Evolutionary conservation across 2,329 filamentous ascomycete genomes (phyloP).

Genomic region (Cadophora sp.): DNA sequence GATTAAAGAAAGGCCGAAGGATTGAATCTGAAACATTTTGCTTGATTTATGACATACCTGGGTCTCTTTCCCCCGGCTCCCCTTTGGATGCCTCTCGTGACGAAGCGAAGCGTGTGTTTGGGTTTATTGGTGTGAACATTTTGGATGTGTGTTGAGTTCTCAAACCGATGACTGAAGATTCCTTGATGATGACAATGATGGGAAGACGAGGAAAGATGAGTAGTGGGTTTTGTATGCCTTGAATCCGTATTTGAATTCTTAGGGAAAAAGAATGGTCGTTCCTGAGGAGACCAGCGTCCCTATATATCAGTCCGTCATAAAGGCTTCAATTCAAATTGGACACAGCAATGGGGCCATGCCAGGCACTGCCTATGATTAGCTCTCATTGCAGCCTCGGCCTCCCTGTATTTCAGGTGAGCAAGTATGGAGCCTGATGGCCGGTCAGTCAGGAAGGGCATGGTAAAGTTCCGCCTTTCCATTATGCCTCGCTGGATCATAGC

Average conservation of each 20-base stretch:
- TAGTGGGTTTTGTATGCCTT: not conserved
- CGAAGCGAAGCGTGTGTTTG: constrained; percentile 12
- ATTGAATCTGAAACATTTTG: not conserved
- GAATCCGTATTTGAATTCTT: not conserved
- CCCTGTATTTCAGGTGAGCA: constrained; percentile 17
- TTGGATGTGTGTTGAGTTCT: constrained; percentile 5
- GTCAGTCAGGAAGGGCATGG: constrained; percentile 12
- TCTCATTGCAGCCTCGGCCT: constrained; percentile 3
- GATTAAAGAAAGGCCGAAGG: not conserved
- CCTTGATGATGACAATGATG: not conserved
- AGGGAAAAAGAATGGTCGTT: not conserved
- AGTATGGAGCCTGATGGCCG: constrained; percentile 11
- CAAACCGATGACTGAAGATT: not conserved
- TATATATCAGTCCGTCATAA: constrained; percentile 14
- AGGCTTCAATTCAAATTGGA: constrained; percentile 5
- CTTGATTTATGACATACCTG: constrained; percentile 8
- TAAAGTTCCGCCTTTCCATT: constrained; percentile 8
- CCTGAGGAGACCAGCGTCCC: not conserved
- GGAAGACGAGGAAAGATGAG: not conserved
- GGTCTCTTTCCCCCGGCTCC: constrained; percentile 14
- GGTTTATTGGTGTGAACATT: constrained; percentile 13
- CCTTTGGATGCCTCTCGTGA: not conserved
- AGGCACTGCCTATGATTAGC: constrained; percentile 14
- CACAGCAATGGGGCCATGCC: constrained; percentile 14
- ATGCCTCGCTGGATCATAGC: constrained; percentile 10